A percentile compares a stretch with the other conserved stretches of the same genome.
phyloP scores from a whole-genome alignment of 73 alveolate genomes.

The Stentor coeruleus region DNA sequence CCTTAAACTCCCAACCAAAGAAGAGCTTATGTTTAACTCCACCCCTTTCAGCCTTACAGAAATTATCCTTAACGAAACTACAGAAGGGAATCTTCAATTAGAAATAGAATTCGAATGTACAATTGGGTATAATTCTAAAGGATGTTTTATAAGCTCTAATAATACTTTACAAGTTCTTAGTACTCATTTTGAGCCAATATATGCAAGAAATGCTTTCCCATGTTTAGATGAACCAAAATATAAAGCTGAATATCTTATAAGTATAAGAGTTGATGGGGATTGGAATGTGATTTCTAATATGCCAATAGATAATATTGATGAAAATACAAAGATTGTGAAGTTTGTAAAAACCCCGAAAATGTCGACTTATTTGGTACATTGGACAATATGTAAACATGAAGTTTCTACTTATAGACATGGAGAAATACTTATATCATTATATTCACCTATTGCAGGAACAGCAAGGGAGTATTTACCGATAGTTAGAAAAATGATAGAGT shows the following conservation, averaged over 20 bases:
- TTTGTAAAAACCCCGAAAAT: slow-evolving; percentile 58
- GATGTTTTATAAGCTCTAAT: not conserved
- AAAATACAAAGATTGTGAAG: slow-evolving; percentile 28
- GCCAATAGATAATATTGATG: slow-evolving; percentile 17
- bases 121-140: not conserved
- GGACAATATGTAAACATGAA: slow-evolving; percentile 51
- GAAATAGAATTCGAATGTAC: not conserved
- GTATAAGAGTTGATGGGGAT: slow-evolving; percentile 6
- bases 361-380: slow-evolving; percentile 56
- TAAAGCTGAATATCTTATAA: slow-evolving; percentile 51
- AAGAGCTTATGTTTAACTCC: not conserved
- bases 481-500: slow-evolving; percentile 47
- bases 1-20: not conserved
- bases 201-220: slow-evolving; percentile 71
- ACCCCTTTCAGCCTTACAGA: not conserved
- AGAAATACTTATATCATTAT: not conserved
- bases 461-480: not conserved
- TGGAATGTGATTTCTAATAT: slow-evolving; percentile 17
- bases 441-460: not conserved
- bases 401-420: not conserved
- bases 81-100: not conserved
- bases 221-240: slow-evolving; percentile 89
- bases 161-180: not conserved
- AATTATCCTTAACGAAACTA: not conserved
- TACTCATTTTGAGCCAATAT: slow-evolving; percentile 64